phyloP scores from a whole-genome alignment of 1,284 basidiomycete species.

The Cystobasidium sp. region DNA sequence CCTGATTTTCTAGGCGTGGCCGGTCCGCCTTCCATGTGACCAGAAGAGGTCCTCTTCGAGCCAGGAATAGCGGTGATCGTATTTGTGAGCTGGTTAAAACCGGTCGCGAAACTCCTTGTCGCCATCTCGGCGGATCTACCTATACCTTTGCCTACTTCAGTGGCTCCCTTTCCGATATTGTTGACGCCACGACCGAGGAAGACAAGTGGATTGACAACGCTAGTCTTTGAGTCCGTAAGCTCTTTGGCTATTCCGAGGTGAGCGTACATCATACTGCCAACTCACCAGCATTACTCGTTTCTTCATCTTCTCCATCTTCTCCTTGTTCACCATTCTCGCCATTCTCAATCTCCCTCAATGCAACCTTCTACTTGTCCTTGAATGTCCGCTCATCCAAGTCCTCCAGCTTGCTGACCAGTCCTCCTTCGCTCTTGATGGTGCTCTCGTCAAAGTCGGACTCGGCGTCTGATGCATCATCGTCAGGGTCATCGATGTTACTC shows the following conservation, averaged over 20 bases:
- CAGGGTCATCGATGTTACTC: no score
- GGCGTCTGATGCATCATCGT: no score
- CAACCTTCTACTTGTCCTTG: no score
- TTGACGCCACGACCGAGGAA: conserved; percentile 40
- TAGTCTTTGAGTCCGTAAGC: conserved; percentile 32
- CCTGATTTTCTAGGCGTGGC: conserved; percentile 13
- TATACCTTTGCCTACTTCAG: conserved; percentile 33
- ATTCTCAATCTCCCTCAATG: no score
- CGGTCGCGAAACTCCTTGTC: conserved; percentile 33
- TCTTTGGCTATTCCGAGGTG: conserved; percentile 18
- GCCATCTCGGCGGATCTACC: conserved; percentile 39
- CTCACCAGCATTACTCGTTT: not conserved
- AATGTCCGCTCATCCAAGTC: no score
- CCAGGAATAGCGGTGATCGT: conserved; percentile 32
- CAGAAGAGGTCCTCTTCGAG: conserved; percentile 25
- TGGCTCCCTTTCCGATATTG: conserved; percentile 40
- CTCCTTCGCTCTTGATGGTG: no score
- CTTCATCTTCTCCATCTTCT: not conserved
- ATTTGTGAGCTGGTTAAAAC: conserved; percentile 30
- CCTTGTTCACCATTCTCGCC: no score
- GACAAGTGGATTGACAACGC: conserved; percentile 22
- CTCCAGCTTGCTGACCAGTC: no score
- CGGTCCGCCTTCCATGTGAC: not conserved
- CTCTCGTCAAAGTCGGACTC: no score
- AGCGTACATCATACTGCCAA: not conserved